These are phyloP conservation scores for Cercospora sojina DNA, from an alignment of 2,329 filamentous ascomycete genomes.

Conservation along the genomic window DNA sequence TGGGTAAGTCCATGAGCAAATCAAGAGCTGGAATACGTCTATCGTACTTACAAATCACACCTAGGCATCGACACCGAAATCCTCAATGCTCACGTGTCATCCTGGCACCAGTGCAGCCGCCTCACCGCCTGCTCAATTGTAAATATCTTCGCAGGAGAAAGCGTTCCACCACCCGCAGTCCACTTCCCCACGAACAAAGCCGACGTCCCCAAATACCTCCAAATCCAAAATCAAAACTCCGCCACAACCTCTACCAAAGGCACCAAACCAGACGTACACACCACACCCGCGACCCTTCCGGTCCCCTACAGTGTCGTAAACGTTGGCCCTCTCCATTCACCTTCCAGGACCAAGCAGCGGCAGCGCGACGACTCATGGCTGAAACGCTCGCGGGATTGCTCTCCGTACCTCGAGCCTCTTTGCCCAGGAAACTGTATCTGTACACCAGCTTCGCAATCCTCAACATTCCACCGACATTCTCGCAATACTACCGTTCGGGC, in stretches of 20 bases:
- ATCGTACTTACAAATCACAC: not conserved
- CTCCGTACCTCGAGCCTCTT: not conserved
- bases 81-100: not conserved
- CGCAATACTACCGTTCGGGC: not conserved
- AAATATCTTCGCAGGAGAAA: not conserved
- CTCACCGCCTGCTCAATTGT: not conserved
- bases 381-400: not conserved
- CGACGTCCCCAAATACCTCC: not conserved
- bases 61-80: not conserved
- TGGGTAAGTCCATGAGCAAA: not conserved
- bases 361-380: not conserved
- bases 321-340: not conserved
- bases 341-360: not conserved
- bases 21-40: not conserved
- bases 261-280: not conserved
- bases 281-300: not conserved
- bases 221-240: not conserved
- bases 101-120: not conserved
- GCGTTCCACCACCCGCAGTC: not conserved
- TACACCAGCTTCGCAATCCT: not conserved
- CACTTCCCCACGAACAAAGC: not conserved
- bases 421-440: not conserved
- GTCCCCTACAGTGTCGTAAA: not conserved
- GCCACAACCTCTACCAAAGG: not conserved
- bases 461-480: not conserved